These are phyloP conservation scores for Salvia rosmarinus DNA, from an alignment of 257 asterid species.

Conservation along the genomic window DNA sequence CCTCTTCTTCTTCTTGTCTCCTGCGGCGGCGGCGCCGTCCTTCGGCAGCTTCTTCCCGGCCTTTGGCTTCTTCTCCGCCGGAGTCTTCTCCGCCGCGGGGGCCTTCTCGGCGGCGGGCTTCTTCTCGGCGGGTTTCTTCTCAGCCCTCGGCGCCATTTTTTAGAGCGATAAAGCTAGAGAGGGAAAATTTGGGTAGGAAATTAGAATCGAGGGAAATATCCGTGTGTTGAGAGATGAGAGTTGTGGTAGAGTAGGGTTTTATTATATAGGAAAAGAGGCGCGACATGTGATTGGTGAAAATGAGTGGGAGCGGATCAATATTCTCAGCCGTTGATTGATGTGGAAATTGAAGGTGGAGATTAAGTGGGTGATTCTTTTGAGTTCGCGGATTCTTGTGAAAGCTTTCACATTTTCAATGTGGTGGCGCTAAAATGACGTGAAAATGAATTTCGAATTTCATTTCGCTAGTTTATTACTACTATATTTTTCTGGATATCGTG, in stretches of 20 bases:
- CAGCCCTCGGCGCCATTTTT: slow-evolving; percentile 61
- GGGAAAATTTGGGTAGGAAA: neutral
- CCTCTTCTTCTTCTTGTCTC: slow-evolving; percentile 71
- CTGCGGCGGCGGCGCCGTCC: slow-evolving; percentile 54
- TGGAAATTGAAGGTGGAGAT: slow-evolving; percentile 21
- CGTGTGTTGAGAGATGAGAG: neutral
- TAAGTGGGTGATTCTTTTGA: neutral
- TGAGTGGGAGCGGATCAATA: slow-evolving; percentile 30
- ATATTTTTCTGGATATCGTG: too few species aligned
- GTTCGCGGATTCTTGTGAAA: neutral
- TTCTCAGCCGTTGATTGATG: neutral
- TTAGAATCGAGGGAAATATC: neutral
- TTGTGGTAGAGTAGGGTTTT: neutral
- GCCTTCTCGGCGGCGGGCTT: slow-evolving; percentile 70
- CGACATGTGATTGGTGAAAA: slow-evolving; percentile 37
- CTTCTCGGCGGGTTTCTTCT: slow-evolving; percentile 65
- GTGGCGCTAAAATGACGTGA: slow-evolving; percentile 13
- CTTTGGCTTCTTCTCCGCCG: slow-evolving; percentile 69
- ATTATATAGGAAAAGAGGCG: slow-evolving; percentile 26
- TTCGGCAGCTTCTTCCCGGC: slow-evolving; percentile 77
- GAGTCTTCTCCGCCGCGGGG: slow-evolving; percentile 60
- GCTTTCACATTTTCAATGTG: slow-evolving; percentile 11
- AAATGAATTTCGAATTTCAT: neutral
- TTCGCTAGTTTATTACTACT: too few species aligned
- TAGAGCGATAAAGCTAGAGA: neutral